These are phyloP conservation scores for Wickerhamomyces xylosicus DNA, from an alignment of 805 yeast genomes.

Conservation along the genomic window DNA sequence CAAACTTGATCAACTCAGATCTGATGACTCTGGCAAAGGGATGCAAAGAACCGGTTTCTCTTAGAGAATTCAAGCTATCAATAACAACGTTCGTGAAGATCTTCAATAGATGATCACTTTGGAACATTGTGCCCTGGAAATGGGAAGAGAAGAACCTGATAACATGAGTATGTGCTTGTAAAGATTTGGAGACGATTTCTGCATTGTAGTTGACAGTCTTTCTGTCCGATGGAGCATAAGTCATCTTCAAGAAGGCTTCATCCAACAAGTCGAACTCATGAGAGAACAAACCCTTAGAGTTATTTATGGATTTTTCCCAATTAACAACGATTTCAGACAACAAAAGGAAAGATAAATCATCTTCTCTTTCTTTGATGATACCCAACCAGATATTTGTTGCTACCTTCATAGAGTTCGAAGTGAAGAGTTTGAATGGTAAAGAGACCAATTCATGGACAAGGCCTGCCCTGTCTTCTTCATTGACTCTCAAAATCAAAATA, in stretches of 20 bases:
- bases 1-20: constrained; percentile 62
- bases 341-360: constrained; percentile 43
- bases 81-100: constrained; percentile 53
- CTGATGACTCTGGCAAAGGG: constrained; percentile 72
- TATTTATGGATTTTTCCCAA: constrained; percentile 59
- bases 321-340: constrained; percentile 57
- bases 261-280: constrained; percentile 38
- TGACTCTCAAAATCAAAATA: constrained; percentile 26
- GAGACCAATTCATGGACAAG: constrained; percentile 37
- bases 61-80: constrained; percentile 40
- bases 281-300: constrained; percentile 55
- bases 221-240: constrained; percentile 77
- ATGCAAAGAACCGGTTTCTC: constrained; percentile 56
- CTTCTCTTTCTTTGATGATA: constrained; percentile 56
- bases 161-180: constrained; percentile 62
- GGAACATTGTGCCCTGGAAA: constrained; percentile 69
- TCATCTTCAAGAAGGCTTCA: constrained; percentile 70
- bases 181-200: constrained; percentile 31
- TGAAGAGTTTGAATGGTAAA: constrained; percentile 64
- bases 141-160: constrained; percentile 62
- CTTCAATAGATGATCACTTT: constrained; percentile 59
- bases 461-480: constrained; percentile 26
- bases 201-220: constrained; percentile 44
- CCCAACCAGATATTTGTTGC: constrained; percentile 78
- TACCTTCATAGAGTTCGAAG: constrained; percentile 44